Conservation (phyloP, 257 asterid genomes). For the Anisodus tanguticus region DNA sequence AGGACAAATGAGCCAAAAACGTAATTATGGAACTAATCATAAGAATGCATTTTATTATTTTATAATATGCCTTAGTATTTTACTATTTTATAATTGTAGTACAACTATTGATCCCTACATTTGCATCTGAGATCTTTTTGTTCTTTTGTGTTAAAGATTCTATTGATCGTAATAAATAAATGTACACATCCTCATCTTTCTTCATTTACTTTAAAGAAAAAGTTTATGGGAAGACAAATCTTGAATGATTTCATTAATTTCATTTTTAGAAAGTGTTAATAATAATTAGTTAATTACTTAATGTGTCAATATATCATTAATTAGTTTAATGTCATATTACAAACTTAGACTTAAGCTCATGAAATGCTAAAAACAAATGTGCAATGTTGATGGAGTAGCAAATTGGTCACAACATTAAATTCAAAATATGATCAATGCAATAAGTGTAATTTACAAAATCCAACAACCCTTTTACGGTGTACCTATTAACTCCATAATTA, state of each 20-base stretch:
- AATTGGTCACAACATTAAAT: neutral
- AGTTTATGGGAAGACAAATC: neutral
- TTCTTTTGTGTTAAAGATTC: conserved; percentile 25
- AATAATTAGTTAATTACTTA: too few species aligned
- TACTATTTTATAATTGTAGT: neutral
- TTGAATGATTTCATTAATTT: neutral
- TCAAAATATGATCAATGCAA: neutral
- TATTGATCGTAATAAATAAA: neutral
- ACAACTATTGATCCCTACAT: neutral
- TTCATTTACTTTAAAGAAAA: neutral
- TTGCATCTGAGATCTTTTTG: conserved; percentile 25
- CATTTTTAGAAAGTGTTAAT: neutral
- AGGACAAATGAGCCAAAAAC: conserved; percentile 18
- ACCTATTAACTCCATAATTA: neutral
- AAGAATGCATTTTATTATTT: neutral
- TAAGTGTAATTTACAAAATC: conserved; percentile 2
- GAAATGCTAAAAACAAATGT: neutral
- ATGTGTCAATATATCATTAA: too few species aligned
- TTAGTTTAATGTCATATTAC: too few species aligned
- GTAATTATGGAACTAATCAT: conserved; percentile 25
- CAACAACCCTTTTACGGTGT: neutral
- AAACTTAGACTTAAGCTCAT: neutral
- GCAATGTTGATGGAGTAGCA: neutral
- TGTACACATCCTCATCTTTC: neutral
- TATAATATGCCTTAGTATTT: neutral